A percentile compares a stretch with the other conserved stretches of the same genome.
These are phyloP conservation scores for Aspergillus diversus DNA, from an alignment of 495 filamentous ascomycete species.

Conservation along the genomic window DNA sequence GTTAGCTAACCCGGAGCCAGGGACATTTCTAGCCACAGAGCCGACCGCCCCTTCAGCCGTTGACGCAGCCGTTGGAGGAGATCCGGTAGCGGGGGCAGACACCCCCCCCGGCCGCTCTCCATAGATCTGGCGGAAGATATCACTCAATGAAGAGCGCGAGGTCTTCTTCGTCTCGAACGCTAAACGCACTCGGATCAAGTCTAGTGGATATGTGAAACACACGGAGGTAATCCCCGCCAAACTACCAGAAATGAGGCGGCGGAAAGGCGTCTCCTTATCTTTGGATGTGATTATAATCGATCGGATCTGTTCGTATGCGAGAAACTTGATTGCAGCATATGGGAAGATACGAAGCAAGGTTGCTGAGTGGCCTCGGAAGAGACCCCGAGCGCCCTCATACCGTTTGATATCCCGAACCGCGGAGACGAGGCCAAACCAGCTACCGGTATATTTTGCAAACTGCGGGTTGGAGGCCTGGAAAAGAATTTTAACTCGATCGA, in stretches of 20 bases:
- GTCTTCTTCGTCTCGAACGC: constrained; percentile 87
- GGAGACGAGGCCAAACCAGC: constrained; percentile 75
- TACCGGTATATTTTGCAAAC: constrained; percentile 88
- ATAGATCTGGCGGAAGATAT: constrained; percentile 84
- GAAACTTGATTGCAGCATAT: constrained; percentile 96
- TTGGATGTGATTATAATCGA: constrained; percentile 67
- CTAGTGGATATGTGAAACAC: constrained; percentile 93
- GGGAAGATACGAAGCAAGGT: constrained; percentile 95
- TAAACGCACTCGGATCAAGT: constrained; percentile 87
- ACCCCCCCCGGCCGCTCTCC: constrained; percentile 57
- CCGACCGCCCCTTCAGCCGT: constrained; percentile 42
- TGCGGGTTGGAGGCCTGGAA: constrained; percentile 95
- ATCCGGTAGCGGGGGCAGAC: constrained; percentile 13
- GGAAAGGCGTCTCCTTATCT: constrained; percentile 76
- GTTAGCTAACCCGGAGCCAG: constrained; percentile 73
- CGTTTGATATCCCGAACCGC: constrained; percentile 84
- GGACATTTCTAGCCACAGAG: constrained; percentile 47
- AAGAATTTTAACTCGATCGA: constrained; percentile 97
- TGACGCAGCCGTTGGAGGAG: constrained; percentile 28
- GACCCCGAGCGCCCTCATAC: constrained; percentile 70
- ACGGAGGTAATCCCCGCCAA: constrained; percentile 87
- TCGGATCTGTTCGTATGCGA: constrained; percentile 95
- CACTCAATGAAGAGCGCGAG: constrained; percentile 63
- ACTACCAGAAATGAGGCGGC: constrained; percentile 77
- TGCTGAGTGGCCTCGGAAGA: constrained; percentile 92